phyloP scores from a whole-genome alignment of 1,139 yeast species.

The Diutina pseudorugosa region DNA sequence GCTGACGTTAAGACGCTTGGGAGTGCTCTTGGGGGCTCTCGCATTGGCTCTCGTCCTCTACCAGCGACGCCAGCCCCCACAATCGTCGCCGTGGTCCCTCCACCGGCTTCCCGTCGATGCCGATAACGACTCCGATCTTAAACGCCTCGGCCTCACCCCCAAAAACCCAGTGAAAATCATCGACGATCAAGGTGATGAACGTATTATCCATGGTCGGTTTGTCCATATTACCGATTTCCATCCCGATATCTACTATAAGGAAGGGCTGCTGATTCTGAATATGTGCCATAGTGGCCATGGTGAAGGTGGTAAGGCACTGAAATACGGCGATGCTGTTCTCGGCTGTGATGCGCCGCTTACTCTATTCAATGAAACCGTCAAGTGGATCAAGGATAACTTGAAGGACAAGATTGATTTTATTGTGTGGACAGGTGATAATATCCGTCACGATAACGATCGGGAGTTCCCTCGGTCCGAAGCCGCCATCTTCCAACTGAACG shows the following conservation, averaged over 20 bases:
- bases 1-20: neutral
- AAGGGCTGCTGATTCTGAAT: conserved; percentile 35
- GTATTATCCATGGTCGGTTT: conserved; percentile 52
- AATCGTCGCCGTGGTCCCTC: neutral
- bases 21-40: neutral
- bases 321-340: conserved; percentile 59
- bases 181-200: conserved; percentile 15
- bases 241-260: conserved; percentile 62
- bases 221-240: conserved; percentile 80
- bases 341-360: conserved; percentile 65
- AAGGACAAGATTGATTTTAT: conserved; percentile 73
- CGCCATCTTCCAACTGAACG: conserved; percentile 60
- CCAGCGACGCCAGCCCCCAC: neutral
- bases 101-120: neutral
- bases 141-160: conserved; percentile 20
- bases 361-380: conserved; percentile 49
- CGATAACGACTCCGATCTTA: conserved; percentile 6
- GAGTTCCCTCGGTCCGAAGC: conserved; percentile 56
- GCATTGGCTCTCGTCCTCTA: neutral
- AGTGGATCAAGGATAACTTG: conserved; percentile 52
- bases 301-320: conserved; percentile 35
- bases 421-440: conserved; percentile 86
- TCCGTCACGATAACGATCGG: conserved; percentile 78
- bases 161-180: conserved; percentile 19
- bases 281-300: conserved; percentile 46